Base-by-base conservation (phyloP, 345 rosid species). In the Clarkia xantiana region DNA sequence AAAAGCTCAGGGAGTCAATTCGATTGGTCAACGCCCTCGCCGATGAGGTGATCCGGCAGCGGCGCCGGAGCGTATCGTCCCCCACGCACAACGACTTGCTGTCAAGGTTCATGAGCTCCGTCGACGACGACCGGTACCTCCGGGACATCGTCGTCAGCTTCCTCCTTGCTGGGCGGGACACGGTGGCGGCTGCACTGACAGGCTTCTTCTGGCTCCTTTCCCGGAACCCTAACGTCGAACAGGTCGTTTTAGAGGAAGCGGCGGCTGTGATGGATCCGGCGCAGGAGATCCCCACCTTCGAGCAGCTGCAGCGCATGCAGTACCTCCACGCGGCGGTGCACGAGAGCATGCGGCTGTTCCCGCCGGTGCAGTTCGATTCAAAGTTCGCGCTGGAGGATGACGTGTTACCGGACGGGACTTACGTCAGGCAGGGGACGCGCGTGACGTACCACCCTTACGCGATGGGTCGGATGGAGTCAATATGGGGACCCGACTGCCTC, bases 351-450 rank as follows among this genome's bases (percentile, higher is more conserved):
- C 72, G 95, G 47, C 55, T 82, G 10, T 74, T 36, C 52, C 95
- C 95, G 0, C 95, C 95, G 0, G 78, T 86, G 34, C 95, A 82
- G 51, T 80, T 80, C 38, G 93, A 82, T 36, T 82, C 93, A 6
- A 82, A 86, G 62, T 82, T 80, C 44, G 69, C 84, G 0, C 42
- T 55, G 44, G 71, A 71, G 44, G 80, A 82, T 14, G 95, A 86
- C 59, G 45, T 77, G 18, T 42, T 86, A 40, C 59, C 86, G 1
- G 95, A 86, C 14, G 79, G 73, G 11, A 76, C 86, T 0, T 47
- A 53, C 14, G 66, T 80, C 9, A 60, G 40, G 17, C 65, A 52
- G 19, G 82, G 82, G 36, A 65, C 62, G 1, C 45, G 80, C 73
- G 78, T 80, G 14, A 76, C 78, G 1, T 76, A 67, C 69, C 86